Conservation (phyloP, 2,329 filamentous ascomycete genomes). For the Teratosphaeria epicoccoides region DNA sequence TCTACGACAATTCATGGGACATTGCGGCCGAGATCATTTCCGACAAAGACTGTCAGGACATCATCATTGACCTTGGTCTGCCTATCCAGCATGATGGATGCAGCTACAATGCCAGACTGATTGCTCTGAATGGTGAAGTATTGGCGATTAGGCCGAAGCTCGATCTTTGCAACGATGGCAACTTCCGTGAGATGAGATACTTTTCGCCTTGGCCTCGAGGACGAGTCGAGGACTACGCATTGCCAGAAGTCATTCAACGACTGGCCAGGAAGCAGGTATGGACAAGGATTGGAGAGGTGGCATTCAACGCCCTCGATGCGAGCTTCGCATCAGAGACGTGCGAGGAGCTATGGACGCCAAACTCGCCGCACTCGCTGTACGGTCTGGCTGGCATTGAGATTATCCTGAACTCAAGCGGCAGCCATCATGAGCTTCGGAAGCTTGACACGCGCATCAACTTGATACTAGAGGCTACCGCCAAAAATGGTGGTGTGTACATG, state of each 20-base stretch:
- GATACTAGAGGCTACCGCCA: slow-evolving; percentile 55
- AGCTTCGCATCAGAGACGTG: slow-evolving; percentile 56
- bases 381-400: slow-evolving; percentile 55
- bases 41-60: slow-evolving; percentile 51
- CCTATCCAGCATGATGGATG: slow-evolving; percentile 53
- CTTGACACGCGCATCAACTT: slow-evolving; percentile 51
- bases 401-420: slow-evolving; percentile 55
- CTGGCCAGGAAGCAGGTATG: slow-evolving; percentile 43
- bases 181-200: slow-evolving; percentile 38
- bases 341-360: slow-evolving; percentile 56
- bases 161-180: slow-evolving; percentile 61
- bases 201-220: slow-evolving; percentile 55
- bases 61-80: slow-evolving; percentile 45
- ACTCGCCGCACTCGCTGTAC: slow-evolving; percentile 48
- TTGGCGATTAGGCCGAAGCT: slow-evolving; percentile 63
- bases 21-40: slow-evolving; percentile 50
- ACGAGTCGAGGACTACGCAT: slow-evolving; percentile 53
- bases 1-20: slow-evolving; percentile 44
- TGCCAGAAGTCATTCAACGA: slow-evolving; percentile 49
- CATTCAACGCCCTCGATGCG: slow-evolving; percentile 52
- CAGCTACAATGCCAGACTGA: slow-evolving; percentile 56
- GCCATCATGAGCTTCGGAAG: slow-evolving; percentile 59
- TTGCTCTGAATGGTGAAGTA: slow-evolving; percentile 56
- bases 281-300: slow-evolving; percentile 58
- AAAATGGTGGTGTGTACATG: slow-evolving; percentile 50